Percentiles rank a stretch among this genome's conserved stretches.
These are phyloP conservation scores for Verbena officinalis DNA, from an alignment of 257 asterid genomes.

Conservation along the genomic window DNA sequence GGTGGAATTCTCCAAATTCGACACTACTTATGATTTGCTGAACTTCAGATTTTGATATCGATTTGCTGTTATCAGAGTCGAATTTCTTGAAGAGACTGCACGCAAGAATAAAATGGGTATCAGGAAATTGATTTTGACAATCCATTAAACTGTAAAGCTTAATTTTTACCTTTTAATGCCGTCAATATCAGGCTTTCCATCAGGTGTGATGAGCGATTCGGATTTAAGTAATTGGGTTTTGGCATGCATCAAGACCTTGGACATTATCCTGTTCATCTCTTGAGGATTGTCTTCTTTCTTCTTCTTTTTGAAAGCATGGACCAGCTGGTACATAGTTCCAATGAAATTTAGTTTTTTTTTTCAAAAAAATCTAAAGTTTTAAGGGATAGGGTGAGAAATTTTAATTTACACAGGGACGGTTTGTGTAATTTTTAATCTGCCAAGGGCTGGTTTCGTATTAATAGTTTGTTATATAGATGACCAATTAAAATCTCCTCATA, in stretches of 20 bases:
- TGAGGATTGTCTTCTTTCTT: constrained; percentile 36
- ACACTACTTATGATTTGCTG: constrained; percentile 39
- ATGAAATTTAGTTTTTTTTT: background rate
- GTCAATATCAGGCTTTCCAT: constrained; percentile 55
- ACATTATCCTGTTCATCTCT: constrained; percentile 41
- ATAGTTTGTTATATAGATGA: too few relatives aligned
- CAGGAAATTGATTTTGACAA: background rate
- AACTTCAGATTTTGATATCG: constrained; percentile 43
- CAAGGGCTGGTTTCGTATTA: too few relatives aligned
- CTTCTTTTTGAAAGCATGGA: constrained; percentile 37
- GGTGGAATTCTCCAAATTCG: constrained; percentile 43
- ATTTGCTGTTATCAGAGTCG: constrained; percentile 33
- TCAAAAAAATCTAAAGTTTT: too few relatives aligned
- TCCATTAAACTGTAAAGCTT: background rate
- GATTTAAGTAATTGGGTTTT: constrained; percentile 43
- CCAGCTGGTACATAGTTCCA: constrained; percentile 31
- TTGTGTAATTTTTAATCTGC: too few relatives aligned
- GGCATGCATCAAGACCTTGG: constrained; percentile 52
- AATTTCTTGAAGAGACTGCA: constrained; percentile 49
- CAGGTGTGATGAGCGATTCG: constrained; percentile 41
- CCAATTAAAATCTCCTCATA: too few relatives aligned
- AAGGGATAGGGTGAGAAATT: too few relatives aligned
- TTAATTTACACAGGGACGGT: too few relatives aligned
- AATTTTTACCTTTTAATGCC: constrained; percentile 38
- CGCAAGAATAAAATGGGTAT: background rate